phyloP scores from a whole-genome alignment of 2,329 filamentous ascomycete species.

The Pestalotiopsis sp. region DNA sequence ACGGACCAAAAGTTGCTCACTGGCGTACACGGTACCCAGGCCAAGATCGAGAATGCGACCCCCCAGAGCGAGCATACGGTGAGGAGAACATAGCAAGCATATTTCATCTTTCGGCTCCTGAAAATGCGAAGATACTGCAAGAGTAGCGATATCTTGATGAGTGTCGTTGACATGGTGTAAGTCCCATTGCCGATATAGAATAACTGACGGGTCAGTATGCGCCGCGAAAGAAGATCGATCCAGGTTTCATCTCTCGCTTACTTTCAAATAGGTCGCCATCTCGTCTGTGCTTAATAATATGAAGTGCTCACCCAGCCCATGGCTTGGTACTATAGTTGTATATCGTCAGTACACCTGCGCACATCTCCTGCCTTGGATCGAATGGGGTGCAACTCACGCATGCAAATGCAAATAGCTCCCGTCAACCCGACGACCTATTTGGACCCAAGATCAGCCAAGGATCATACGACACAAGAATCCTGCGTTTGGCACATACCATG shows the following conservation, averaged over 20 bases:
- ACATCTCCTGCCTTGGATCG: neutral
- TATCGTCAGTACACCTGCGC: neutral
- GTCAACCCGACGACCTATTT: neutral
- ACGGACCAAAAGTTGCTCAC: constrained; percentile 2
- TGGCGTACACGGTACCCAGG: constrained; percentile 4
- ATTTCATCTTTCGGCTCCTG: neutral
- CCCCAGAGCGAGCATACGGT: neutral
- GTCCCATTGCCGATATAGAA: constrained; percentile 24
- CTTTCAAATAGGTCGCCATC: constrained; percentile 18
- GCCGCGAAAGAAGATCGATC: neutral
- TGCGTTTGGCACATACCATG: constrained; percentile 1
- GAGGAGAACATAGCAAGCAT: neutral
- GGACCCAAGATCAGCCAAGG: neutral
- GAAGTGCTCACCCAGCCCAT: constrained; percentile 22
- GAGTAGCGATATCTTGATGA: constrained; percentile 29
- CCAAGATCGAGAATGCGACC: neutral
- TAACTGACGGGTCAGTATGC: constrained; percentile 12
- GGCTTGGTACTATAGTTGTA: constrained; percentile 14
- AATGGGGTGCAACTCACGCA: neutral
- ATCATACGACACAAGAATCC: neutral
- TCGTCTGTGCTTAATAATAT: constrained; percentile 11
- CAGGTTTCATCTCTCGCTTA: neutral
- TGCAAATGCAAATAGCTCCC: constrained; percentile 5
- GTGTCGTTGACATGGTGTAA: constrained; percentile 23
- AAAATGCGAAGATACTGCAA: constrained; percentile 29